These are phyloP conservation scores for Ettlia oleoabundans DNA, from an alignment of 139 green algal species.

Conservation along the genomic window DNA sequence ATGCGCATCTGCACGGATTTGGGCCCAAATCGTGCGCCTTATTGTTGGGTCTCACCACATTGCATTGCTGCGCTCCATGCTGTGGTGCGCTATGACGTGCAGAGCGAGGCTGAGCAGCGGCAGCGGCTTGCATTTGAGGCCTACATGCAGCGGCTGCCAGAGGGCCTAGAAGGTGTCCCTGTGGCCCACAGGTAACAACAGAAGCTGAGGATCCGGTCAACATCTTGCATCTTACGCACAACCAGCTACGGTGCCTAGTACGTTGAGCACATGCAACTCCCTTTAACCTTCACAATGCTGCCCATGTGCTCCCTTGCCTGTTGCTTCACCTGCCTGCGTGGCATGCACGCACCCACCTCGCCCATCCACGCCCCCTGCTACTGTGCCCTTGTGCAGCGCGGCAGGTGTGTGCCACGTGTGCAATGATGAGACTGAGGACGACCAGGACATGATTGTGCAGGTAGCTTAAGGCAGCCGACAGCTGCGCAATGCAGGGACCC, in stretches of 20 bases:
- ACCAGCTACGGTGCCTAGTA: background rate
- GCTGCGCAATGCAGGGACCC: background rate
- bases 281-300: no score
- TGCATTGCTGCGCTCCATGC: background rate
- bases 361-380: background rate
- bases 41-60: background rate
- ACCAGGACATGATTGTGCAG: conserved; percentile 59
- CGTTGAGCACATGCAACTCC: no score
- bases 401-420: conserved; percentile 67
- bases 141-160: conserved; percentile 54
- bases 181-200: background rate
- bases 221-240: background rate
- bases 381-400: background rate
- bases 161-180: conserved; percentile 39
- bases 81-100: background rate
- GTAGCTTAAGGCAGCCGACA: background rate
- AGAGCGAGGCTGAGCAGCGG: conserved; percentile 57
- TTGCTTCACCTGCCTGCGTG: no score
- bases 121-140: conserved; percentile 36
- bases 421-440: conserved; percentile 65
- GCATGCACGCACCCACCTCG: background rate
- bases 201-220: background rate
- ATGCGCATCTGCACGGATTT: background rate
- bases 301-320: no score
- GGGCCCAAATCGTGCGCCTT: no score